Base-by-base conservation (phyloP, 495 filamentous ascomycete species). In the Delitschia confertaspora region DNA sequence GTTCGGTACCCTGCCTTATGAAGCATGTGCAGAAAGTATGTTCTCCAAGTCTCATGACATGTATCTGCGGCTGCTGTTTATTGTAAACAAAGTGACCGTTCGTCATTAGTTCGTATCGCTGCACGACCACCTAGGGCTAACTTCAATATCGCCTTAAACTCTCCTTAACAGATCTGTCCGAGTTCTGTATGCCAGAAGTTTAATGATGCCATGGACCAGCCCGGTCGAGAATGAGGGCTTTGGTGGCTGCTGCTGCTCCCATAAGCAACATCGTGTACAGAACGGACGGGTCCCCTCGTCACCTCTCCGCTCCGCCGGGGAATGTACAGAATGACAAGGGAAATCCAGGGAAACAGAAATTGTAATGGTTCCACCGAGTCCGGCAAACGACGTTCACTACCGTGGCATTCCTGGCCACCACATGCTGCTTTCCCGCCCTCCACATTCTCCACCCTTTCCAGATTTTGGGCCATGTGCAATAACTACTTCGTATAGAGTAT, bases 391-490 rank as follows among this genome's bases (percentile, higher is more conserved):
- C 38, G 38, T 42, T 42, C 38, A 47, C 31, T 42, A 33, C 43
- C 36, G 42, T 18, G 20, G 23, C n/a, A n/a, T 17, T n/a, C n/a
- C 30, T 7, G 29, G 20, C 20, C n/a, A 9, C 16, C 44, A 38
- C 35, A 21, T 47, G 34, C 35, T 26, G 21, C 10, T 22, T 42
- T n/a, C 20, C n/a, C 31, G 6, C 18, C 47, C 48, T 51, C 48
- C 48, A 46, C 48, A 51, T 51, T n/a, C 48, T 39, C 48, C 41
- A 40, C 48, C 45, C 29, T 33, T 39, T 19, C 27, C 41, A 43
- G 33, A 10, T 27, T 26, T 17, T 38, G 2, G 10, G 11, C 8
- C 21, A 22, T 21, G 25, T 6, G 10, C 16, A 26, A 18, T 9
- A 32, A 13, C 17, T 21, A 7, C 10, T 16, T 4, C n/a, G 23